Conservation (phyloP, 805 yeast species). For the Clavispora phyllophila region DNA sequence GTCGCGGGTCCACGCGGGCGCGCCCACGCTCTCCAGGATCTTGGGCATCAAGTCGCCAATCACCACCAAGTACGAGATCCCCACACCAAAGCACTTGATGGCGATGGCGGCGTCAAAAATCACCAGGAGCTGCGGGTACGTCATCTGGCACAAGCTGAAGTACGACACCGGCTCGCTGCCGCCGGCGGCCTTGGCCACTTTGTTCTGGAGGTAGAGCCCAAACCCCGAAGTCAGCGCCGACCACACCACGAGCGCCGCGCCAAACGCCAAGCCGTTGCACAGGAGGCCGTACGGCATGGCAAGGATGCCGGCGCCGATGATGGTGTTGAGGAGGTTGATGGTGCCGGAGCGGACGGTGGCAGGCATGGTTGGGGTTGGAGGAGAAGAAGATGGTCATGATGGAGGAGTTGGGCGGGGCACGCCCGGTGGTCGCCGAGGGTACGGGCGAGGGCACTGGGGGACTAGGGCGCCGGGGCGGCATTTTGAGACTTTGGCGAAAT, state of each 20-base stretch:
- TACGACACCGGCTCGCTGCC: constrained; percentile 40
- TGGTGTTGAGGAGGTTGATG: constrained; percentile 67
- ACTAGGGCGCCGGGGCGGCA: too few relatives aligned
- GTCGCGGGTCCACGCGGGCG: constrained; percentile 20
- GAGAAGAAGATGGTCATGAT: background rate
- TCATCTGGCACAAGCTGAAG: constrained; percentile 46
- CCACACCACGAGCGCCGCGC: constrained; percentile 47
- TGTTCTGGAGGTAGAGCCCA: constrained; percentile 61
- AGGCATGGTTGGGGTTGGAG: background rate
- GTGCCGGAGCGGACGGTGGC: constrained; percentile 50
- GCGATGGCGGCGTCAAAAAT: constrained; percentile 73
- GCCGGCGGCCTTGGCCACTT: constrained; percentile 49
- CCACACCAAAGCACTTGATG: constrained; percentile 76
- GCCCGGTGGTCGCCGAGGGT: too few relatives aligned
- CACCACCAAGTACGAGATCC: constrained; percentile 63
- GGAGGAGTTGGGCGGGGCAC: background rate
- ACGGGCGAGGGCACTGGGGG: too few relatives aligned
- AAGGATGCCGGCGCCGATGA: constrained; percentile 74
- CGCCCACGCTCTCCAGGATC: constrained; percentile 36
- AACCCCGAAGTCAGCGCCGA: constrained; percentile 65
- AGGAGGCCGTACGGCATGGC: constrained; percentile 72
- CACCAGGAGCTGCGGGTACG: constrained; percentile 65
- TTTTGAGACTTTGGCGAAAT: too few relatives aligned
- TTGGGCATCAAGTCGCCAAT: constrained; percentile 75
- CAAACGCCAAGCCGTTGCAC: constrained; percentile 61